A percentile compares a stretch with the other conserved stretches of the same genome.
phyloP scores from a whole-genome alignment of 2,329 filamentous ascomycete genomes.

The Xenoacremonium recifei region DNA sequence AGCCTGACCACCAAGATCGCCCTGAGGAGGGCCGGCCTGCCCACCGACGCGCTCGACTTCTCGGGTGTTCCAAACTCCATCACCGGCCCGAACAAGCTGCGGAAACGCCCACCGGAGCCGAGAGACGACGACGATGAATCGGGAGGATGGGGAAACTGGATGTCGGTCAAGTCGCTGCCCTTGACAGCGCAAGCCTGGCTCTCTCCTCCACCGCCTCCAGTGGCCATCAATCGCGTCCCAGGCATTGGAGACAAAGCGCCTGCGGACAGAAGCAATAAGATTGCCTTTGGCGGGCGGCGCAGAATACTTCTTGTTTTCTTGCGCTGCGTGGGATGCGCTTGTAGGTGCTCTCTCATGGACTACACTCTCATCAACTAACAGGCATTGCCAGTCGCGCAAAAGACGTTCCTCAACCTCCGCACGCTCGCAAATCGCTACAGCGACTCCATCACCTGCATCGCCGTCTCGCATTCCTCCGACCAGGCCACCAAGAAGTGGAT shows the following conservation, averaged over 20 bases:
- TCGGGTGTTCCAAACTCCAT: slow-evolving; percentile 18
- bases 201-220: slow-evolving; percentile 48
- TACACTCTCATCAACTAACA: slow-evolving; percentile 1
- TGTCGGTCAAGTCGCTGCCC: slow-evolving; percentile 48
- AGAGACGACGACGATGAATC: slow-evolving; percentile 23
- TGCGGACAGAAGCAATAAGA: slow-evolving; percentile 42
- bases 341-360: slow-evolving; percentile 33
- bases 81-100: slow-evolving; percentile 29
- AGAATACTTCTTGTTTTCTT: slow-evolving; percentile 50
- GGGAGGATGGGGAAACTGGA: slow-evolving; percentile 44
- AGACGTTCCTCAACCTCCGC: slow-evolving; percentile 56
- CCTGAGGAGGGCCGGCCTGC: slow-evolving; percentile 55
- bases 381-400: slow-evolving; percentile 46
- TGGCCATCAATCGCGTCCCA: slow-evolving; percentile 44
- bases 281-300: slow-evolving; percentile 43
- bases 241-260: slow-evolving; percentile 49
- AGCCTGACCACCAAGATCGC: slow-evolving; percentile 57
- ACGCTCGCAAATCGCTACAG: slow-evolving; percentile 52
- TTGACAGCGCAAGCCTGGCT: slow-evolving; percentile 55
- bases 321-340: slow-evolving; percentile 55
- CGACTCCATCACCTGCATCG: slow-evolving; percentile 51
- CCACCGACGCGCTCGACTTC: slow-evolving; percentile 47
- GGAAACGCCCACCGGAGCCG: slow-evolving; percentile 31
- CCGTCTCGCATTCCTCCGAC: slow-evolving; percentile 58
- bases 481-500: slow-evolving; percentile 57